Conservation (phyloP, 768 basidiomycete genomes). For the Rhizopogon vinicolor region DNA sequence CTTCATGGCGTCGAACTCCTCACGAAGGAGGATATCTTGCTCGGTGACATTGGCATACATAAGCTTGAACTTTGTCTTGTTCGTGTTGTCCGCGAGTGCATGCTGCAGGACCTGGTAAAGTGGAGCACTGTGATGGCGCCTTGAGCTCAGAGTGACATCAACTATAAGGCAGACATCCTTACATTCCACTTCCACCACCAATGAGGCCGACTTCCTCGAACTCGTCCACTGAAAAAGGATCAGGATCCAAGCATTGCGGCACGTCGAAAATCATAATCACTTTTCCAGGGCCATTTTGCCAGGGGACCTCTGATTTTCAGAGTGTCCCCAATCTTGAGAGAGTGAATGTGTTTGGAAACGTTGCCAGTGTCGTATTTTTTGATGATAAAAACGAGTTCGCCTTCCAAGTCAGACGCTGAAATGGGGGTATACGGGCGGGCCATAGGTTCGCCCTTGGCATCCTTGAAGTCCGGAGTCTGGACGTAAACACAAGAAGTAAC, state of each 20-base stretch:
- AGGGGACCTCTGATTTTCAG: slow-evolving; percentile 91
- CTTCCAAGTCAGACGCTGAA: slow-evolving; percentile 68
- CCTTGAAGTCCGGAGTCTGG: slow-evolving; percentile 66
- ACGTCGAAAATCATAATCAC: slow-evolving; percentile 31
- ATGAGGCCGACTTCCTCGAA: slow-evolving; percentile 85
- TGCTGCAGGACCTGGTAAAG: slow-evolving; percentile 79
- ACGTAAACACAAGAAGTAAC: slow-evolving; percentile 77
- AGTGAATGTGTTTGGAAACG: slow-evolving; percentile 79
- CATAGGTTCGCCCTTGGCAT: slow-evolving; percentile 82
- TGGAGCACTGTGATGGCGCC: slow-evolving; percentile 51
- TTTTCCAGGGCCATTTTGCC: slow-evolving; percentile 80
- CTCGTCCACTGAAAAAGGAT: slow-evolving; percentile 59
- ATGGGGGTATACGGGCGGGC: slow-evolving; percentile 93
- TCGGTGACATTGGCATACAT: slow-evolving; percentile 90
- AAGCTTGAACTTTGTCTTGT: slow-evolving; percentile 94
- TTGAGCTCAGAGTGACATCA: not conserved
- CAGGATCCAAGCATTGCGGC: not conserved
- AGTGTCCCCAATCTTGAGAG: slow-evolving; percentile 76
- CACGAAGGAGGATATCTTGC: slow-evolving; percentile 82
- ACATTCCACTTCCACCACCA: slow-evolving; percentile 94
- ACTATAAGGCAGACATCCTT: slow-evolving; percentile 15
- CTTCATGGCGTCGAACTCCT: slow-evolving; percentile 69
- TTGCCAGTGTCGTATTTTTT: slow-evolving; percentile 84
- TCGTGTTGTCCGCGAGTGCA: slow-evolving; percentile 64
- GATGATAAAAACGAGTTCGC: slow-evolving; percentile 75